Evolutionary conservation across 2,329 filamentous ascomycete species (phyloP), one percentile per base, ranked within the genome.

Genomic region (Plectosphaerella cucumerina): DNA sequence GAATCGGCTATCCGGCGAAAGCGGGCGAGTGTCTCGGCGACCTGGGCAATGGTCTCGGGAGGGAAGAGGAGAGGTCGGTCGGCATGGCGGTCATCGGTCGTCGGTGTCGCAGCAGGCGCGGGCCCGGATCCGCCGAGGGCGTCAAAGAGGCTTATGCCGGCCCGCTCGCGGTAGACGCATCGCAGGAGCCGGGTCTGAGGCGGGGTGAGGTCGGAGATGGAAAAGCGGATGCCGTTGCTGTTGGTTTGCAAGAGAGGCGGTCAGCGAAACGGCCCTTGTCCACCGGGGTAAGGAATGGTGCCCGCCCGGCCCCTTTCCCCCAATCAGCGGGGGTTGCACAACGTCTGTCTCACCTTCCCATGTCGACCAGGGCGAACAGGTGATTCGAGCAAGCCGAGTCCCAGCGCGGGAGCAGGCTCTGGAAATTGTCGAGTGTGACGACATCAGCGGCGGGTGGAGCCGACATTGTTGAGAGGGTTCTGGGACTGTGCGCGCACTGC

Each of bases 141-240:
- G 63, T 96, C 90, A 69, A 94, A 96, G 11, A 97, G 79, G 2
- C 91, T 96, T 52, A 97, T 94, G 20, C 78, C 81, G 10, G 84
- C 86, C 6, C 92, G 85, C 60, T 90, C 84, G 60, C 87, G 83
- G 69, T 90, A 95, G 50, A 96, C 61, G 22, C 87, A 92, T 17
- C 80, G 84, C 41, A 96, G 77, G 21, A 91, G 82, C 21, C 91
- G 86, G 21, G 87, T 78, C 37, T 75, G 81, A 4, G 84, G 81
- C 20, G 87, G 85, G 4, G 84, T 80, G n/a, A 95, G 77, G 58
- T 90, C 85, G 9, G 90, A 89, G 61, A 96, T 90, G 43, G 90
- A 93, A 75, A 96, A 96, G 50, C 92, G 89, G 61, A 96, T 93
- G 60, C 91, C 92, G 74, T 96, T 97, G 74, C 90, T 90, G 20